Evolutionary conservation across 768 basidiomycete species (phyloP).

Genomic region (Mycena rebaudengoi): DNA sequence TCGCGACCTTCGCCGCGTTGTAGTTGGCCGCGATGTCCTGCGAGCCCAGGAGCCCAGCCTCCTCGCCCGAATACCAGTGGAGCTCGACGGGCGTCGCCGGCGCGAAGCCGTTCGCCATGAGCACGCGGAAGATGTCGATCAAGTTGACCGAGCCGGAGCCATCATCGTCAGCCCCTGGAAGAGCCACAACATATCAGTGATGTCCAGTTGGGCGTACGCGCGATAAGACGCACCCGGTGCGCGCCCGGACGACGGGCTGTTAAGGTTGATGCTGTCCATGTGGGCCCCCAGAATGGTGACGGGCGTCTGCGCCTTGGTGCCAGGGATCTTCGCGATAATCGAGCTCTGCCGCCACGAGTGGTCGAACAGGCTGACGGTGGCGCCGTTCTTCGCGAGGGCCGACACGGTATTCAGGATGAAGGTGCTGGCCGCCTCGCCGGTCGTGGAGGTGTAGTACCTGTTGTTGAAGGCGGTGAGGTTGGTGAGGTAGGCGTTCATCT

Average conservation of each 20-base stretch:
- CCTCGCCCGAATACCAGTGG: conserved; percentile 58
- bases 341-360: conserved; percentile 47
- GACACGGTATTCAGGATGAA: conserved; percentile 46
- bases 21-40: conserved; percentile 63
- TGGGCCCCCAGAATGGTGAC: conserved; percentile 51
- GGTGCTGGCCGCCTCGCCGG: conserved; percentile 47
- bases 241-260: conserved; percentile 46
- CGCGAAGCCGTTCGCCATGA: conserved; percentile 47
- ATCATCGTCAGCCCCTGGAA: too few species aligned
- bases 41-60: conserved; percentile 56
- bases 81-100: conserved; percentile 54
- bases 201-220: too few species aligned
- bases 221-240: conserved; percentile 60
- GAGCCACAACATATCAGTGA: too few species aligned
- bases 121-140: conserved; percentile 50
- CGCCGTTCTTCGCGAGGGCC: neutral
- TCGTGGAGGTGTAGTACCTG: conserved; percentile 49
- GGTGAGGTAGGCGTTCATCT: conserved; percentile 43
- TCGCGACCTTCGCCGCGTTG: conserved; percentile 50
- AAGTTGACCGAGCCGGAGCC: conserved; percentile 57
- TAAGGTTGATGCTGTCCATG: conserved; percentile 52
- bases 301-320: conserved; percentile 38
- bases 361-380: conserved; percentile 36
- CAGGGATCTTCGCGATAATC: conserved; percentile 47
- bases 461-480: conserved; percentile 52